Conservation (phyloP, 1,139 yeast genomes). For the Scheffersomyces insectosa region DNA sequence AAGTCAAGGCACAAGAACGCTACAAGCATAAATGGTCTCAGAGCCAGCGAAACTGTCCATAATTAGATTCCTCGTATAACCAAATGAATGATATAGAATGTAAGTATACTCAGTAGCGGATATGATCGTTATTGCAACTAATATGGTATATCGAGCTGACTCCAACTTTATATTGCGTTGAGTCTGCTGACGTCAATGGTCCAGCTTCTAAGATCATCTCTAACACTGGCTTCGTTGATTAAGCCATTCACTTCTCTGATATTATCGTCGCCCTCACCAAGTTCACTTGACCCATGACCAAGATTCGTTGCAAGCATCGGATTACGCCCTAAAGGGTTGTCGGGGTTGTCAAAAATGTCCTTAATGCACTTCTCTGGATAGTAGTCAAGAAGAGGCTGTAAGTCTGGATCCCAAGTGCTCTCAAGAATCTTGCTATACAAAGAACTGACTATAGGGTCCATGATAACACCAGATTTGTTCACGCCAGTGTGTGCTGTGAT, state of each 20-base stretch:
- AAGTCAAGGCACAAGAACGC: too few species aligned
- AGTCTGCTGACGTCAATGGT: conserved; percentile 13
- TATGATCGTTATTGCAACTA: too few species aligned
- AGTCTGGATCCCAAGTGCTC: conserved; percentile 77
- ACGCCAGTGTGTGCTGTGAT: neutral
- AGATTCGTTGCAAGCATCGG: conserved; percentile 24
- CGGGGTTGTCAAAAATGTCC: conserved; percentile 69
- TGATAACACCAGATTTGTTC: conserved; percentile 14
- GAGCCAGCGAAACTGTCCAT: too few species aligned
- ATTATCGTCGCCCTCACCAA: conserved; percentile 41
- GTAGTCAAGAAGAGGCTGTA: conserved; percentile 56
- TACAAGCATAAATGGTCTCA: too few species aligned
- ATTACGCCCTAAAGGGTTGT: conserved; percentile 60
- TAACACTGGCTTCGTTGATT: conserved; percentile 37
- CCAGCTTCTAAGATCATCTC: conserved; percentile 53
- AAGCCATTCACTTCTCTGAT: conserved; percentile 47
- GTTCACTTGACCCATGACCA: conserved; percentile 12
- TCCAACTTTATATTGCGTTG: neutral
- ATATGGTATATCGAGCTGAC: too few species aligned
- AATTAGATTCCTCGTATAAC: too few species aligned
- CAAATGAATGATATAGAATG: too few species aligned
- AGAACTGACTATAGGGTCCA: conserved; percentile 54
- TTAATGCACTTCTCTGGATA: conserved; percentile 73
- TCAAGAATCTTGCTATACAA: conserved; percentile 65
- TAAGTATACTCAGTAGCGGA: too few species aligned